phyloP scores from a whole-genome alignment of 345 rosid species.

The Microthlaspi erraticum region DNA sequence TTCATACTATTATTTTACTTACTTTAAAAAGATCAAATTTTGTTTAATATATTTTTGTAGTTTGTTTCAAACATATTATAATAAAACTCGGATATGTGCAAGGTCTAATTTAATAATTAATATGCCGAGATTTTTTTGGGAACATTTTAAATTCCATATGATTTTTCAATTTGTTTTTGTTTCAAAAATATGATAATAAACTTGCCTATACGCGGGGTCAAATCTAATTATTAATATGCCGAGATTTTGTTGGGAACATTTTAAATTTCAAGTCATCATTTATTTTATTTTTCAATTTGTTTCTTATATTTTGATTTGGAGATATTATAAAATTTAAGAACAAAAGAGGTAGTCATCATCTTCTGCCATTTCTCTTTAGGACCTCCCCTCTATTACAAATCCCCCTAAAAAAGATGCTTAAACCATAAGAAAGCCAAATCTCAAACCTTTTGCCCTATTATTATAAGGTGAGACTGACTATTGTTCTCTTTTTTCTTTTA shows the following conservation, averaged over 20 bases:
- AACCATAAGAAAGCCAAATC: conserved; percentile 34
- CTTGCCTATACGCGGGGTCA: too few relatives aligned
- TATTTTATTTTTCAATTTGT: background rate
- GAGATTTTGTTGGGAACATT: background rate
- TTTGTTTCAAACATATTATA: too few relatives aligned
- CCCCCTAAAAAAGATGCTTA: conserved; percentile 16
- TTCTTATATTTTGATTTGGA: background rate
- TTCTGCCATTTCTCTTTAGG: conserved; percentile 52
- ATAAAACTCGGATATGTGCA: too few relatives aligned
- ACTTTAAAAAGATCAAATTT: too few relatives aligned
- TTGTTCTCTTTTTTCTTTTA: conserved; percentile 51
- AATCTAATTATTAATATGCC: background rate
- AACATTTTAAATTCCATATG: too few relatives aligned
- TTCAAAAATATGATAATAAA: too few relatives aligned
- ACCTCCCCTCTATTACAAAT: conserved; percentile 37
- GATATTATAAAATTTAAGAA: background rate
- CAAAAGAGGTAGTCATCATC: conserved; percentile 44
- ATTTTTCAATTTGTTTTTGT: too few relatives aligned
- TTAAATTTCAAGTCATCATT: background rate
- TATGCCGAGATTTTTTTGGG: too few relatives aligned
- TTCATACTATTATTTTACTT: too few relatives aligned
- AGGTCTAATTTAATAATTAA: too few relatives aligned
- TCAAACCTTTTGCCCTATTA: conserved; percentile 32
- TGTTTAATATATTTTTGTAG: too few relatives aligned
- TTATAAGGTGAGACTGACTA: conserved; percentile 43